phyloP scores from a whole-genome alignment of 2,329 filamentous ascomycete genomes.

The Diplodia scrobiculata region DNA sequence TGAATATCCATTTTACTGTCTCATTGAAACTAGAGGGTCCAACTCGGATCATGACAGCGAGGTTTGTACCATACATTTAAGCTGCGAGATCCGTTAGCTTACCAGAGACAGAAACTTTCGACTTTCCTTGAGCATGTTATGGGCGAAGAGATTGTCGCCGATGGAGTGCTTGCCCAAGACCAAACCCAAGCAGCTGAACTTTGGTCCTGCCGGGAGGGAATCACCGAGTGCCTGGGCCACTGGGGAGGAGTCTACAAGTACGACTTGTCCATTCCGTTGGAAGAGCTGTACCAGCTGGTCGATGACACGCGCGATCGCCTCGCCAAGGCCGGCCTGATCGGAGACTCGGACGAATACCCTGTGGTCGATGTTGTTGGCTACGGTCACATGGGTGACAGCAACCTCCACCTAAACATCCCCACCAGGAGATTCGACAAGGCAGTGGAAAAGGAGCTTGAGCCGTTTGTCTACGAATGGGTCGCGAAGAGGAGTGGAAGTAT shows the following conservation, averaged over 20 bases:
- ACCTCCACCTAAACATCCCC: conserved; percentile 89
- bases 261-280: conserved; percentile 89
- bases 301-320: conserved; percentile 78
- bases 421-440: conserved; percentile 80
- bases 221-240: conserved; percentile 84
- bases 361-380: conserved; percentile 93
- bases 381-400: conserved; percentile 96
- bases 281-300: conserved; percentile 84
- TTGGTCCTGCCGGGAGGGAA: conserved; percentile 92
- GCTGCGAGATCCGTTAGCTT: conserved; percentile 21
- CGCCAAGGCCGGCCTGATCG: conserved; percentile 70
- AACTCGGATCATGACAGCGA: conserved; percentile 89
- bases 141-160: conserved; percentile 79
- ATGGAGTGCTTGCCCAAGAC: conserved; percentile 90
- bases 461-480: conserved; percentile 98
- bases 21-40: conserved; percentile 94
- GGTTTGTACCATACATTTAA: conserved; percentile 32
- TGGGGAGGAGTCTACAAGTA: conserved; percentile 98
- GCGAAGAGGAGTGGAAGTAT: conserved; percentile 85
- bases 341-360: conserved; percentile 71
- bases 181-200: conserved; percentile 83
- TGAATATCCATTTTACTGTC: conserved; percentile 89
- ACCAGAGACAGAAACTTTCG: conserved; percentile 70
- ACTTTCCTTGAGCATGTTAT: conserved; percentile 90
- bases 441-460: conserved; percentile 85